These are phyloP conservation scores for Kwoniella bestiolae DNA, from an alignment of 768 basidiomycete species.

Conservation along the genomic window DNA sequence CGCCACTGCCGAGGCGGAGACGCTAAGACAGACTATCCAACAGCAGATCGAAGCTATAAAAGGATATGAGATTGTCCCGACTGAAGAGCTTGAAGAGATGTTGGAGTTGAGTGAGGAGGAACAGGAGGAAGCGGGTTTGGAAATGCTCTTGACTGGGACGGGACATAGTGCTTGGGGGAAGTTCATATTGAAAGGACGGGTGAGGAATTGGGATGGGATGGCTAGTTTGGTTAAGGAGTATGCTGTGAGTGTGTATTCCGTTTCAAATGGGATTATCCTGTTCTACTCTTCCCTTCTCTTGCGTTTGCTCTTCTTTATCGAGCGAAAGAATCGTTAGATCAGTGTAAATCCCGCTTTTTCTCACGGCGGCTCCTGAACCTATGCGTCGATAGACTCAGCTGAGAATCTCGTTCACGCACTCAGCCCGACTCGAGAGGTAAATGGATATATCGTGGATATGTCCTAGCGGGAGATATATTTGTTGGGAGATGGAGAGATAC, in stretches of 20 bases:
- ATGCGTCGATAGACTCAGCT: conserved; percentile 22
- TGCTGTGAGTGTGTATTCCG: conserved; percentile 42
- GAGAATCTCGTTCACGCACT: conserved; percentile 16
- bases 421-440: conserved; percentile 50
- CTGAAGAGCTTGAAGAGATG: conserved; percentile 35
- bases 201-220: conserved; percentile 57
- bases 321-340: too few relatives aligned
- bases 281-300: background rate
- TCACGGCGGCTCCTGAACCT: too few relatives aligned
- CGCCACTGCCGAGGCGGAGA: conserved; percentile 42
- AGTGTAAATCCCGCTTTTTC: too few relatives aligned
- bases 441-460: conserved; percentile 57
- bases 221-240: conserved; percentile 57
- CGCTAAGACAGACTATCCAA: conserved; percentile 40
- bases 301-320: too few relatives aligned
- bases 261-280: background rate
- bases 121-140: conserved; percentile 44
- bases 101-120: conserved; percentile 25
- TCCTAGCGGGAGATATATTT: conserved; percentile 53
- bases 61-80: conserved; percentile 49
- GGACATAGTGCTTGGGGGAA: conserved; percentile 57
- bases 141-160: conserved; percentile 54
- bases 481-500: conserved; percentile 58
- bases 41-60: conserved; percentile 45
- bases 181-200: conserved; percentile 55